phyloP scores from a whole-genome alignment of 2,329 filamentous ascomycete species.

The Aphanoascus verrucosus region DNA sequence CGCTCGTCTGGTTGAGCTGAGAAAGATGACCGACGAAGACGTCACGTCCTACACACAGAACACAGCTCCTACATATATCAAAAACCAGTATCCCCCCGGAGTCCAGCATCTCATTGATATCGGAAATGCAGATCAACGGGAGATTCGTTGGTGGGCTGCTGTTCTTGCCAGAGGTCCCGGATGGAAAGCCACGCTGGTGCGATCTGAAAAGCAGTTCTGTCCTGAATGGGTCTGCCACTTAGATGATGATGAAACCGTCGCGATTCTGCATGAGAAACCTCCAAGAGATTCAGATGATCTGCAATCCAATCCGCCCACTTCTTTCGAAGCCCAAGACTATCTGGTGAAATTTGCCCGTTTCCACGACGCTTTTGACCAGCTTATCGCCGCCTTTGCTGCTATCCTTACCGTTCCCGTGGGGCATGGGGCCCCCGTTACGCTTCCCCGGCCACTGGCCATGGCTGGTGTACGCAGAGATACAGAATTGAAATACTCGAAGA shows the following conservation, averaged over 20 bases:
- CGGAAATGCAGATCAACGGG: slow-evolving; percentile 9
- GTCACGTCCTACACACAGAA: background rate
- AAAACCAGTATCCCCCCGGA: background rate
- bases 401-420: slow-evolving; percentile 14
- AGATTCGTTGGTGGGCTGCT: slow-evolving; percentile 13
- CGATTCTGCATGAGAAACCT: background rate
- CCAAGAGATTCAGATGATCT: background rate
- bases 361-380: slow-evolving; percentile 15
- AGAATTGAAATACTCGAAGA: background rate
- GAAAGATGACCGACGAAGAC: slow-evolving; percentile 2
- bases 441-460: slow-evolving; percentile 9
- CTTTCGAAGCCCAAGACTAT: slow-evolving; percentile 13
- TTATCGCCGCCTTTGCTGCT: slow-evolving; percentile 13
- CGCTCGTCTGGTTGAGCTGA: slow-evolving; percentile 10
- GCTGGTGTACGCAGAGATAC: background rate
- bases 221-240: slow-evolving; percentile 12
- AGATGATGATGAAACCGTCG: slow-evolving; percentile 3
- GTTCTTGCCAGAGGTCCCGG: slow-evolving; percentile 11
- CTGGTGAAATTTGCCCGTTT: slow-evolving; percentile 13
- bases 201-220: slow-evolving; percentile 1
- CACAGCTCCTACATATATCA: background rate
- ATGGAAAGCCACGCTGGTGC: slow-evolving; percentile 10
- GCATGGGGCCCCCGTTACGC: slow-evolving; percentile 12
- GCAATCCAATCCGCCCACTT: slow-evolving; percentile 9
- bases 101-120: background rate